Conservation (phyloP, 805 yeast species). For the Pichia phayaonensis region DNA sequence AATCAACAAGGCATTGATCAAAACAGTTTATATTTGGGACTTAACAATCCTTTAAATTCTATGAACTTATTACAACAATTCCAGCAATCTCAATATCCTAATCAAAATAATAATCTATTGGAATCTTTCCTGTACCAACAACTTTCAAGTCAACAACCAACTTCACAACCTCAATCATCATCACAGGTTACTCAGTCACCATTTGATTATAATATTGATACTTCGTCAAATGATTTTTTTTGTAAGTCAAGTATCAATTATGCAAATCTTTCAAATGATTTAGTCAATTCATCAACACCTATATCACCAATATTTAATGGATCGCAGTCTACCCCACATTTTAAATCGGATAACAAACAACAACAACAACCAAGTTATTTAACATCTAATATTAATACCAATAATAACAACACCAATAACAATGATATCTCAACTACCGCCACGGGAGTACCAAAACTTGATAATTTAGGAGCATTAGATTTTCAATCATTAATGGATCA, state of each 20-base stretch:
- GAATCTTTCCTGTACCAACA: constrained; percentile 10
- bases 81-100: background rate
- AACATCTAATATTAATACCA: background rate
- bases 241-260: background rate
- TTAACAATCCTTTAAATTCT: background rate
- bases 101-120: constrained; percentile 3
- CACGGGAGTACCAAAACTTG: background rate
- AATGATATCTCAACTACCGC: background rate
- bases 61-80: constrained; percentile 3
- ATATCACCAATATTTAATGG: background rate
- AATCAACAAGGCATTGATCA: background rate
- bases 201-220: background rate
- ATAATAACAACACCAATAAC: background rate
- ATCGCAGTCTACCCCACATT: background rate
- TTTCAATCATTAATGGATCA: background rate
- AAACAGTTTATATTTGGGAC: background rate
- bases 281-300: background rate
- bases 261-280: background rate
- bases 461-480: background rate
- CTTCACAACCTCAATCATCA: background rate
- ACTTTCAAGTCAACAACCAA: constrained; percentile 2
- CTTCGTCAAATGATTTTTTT: background rate
- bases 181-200: constrained; percentile 4
- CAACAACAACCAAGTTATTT: background rate
- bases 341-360: background rate